A percentile compares a stretch with the other conserved stretches of the same genome.
phyloP scores from a whole-genome alignment of 768 basidiomycete species.

The Trametes coccinea region DNA sequence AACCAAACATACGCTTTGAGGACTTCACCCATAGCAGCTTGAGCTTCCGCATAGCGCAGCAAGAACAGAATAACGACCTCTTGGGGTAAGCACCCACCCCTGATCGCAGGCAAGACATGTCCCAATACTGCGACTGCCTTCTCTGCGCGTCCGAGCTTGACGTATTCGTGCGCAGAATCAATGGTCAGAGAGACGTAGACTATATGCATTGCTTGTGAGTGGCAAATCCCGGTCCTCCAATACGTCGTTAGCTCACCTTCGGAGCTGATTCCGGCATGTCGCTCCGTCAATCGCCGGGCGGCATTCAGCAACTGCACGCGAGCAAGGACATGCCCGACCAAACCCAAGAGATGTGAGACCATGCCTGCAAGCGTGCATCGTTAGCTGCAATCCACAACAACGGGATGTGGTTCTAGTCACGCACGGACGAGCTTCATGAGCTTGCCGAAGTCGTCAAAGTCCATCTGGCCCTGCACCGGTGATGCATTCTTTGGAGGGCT shows the following conservation, averaged over 20 bases:
- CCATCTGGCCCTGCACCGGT: conserved; percentile 11
- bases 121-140: conserved; percentile 67
- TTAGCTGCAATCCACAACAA: too few species aligned
- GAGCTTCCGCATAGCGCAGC: conserved; percentile 65
- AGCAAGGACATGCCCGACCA: conserved; percentile 64
- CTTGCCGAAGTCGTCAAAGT: conserved; percentile 32
- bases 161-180: conserved; percentile 78
- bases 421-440: conserved; percentile 56
- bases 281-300: conserved; percentile 60
- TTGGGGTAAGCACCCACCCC: conserved; percentile 46
- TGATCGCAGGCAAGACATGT: conserved; percentile 50
- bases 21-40: conserved; percentile 61
- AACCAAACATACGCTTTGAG: conserved; percentile 50
- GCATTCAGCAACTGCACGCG: conserved; percentile 70
- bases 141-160: conserved; percentile 70
- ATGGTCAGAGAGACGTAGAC: conserved; percentile 60
- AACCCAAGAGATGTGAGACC: conserved; percentile 60
- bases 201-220: conserved; percentile 38
- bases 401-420: conserved; percentile 25
- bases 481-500: conserved; percentile 24
- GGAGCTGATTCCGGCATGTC: conserved; percentile 35
- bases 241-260: conserved; percentile 19
- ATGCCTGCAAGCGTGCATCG: conserved; percentile 42
- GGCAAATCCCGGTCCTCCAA: neutral
- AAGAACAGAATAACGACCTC: conserved; percentile 56